Percentiles rank a stretch among this genome's conserved stretches.
phyloP scores from a whole-genome alignment of 129 eudicot species.

The Kitagawia praeruptora region DNA sequence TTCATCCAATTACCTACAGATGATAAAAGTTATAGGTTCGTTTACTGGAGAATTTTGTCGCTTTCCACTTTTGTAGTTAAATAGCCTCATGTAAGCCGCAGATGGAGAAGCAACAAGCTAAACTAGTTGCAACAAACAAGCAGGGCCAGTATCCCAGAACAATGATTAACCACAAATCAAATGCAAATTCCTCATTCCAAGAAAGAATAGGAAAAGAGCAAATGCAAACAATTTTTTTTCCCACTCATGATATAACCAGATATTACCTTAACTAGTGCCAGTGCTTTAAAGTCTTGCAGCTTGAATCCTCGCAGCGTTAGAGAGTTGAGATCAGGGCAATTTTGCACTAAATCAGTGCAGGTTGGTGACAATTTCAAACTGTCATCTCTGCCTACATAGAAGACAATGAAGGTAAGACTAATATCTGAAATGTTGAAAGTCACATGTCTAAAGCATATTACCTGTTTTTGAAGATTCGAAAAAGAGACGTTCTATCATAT shows the following conservation, averaged over 20 bases:
- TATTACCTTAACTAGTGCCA: conserved; percentile 66
- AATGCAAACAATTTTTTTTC: not conserved
- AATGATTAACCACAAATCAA: not conserved
- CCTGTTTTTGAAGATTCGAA: conserved; percentile 91
- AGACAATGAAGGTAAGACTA: not conserved
- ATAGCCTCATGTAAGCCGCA: not conserved
- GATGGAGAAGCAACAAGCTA: not conserved
- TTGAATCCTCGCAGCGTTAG: conserved; percentile 81
- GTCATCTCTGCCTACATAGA: conserved; percentile 68
- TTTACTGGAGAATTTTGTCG: not conserved
- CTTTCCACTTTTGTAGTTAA: not conserved
- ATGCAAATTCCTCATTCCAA: not conserved
- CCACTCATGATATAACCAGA: not conserved
- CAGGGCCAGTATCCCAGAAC: not conserved
- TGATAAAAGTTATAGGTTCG: not conserved
- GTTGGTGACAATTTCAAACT: conserved; percentile 56
- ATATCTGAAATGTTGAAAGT: not conserved
- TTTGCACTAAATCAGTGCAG: conserved; percentile 62
- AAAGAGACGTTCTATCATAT: conserved; percentile 54
- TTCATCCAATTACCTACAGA: not conserved
- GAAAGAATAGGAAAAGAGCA: not conserved
- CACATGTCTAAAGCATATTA: conserved; percentile 14
- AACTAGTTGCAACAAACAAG: not conserved
- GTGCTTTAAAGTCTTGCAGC: conserved; percentile 62
- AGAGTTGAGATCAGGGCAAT: conserved; percentile 58